These are phyloP conservation scores for Dendrobium nobile DNA, from an alignment of 106 monocot species.

Conservation along the genomic window DNA sequence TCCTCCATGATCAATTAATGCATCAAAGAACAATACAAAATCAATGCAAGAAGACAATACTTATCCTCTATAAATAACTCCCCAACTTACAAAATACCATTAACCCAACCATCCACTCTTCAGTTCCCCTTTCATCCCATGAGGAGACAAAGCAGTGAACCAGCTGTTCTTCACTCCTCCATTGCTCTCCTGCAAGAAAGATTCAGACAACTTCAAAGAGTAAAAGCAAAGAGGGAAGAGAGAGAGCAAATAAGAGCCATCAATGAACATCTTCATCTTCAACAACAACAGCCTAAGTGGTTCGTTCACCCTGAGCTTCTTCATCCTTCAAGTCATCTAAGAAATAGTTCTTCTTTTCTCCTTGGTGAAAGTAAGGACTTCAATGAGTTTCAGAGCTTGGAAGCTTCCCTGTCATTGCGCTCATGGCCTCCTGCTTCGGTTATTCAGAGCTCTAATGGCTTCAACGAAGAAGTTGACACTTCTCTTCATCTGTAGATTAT, in stretches of 20 bases:
- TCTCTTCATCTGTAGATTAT: constrained; percentile 59
- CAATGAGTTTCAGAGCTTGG: background rate
- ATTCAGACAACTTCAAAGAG: constrained; percentile 53
- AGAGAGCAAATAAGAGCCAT: constrained; percentile 27
- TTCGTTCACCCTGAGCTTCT: constrained; percentile 43
- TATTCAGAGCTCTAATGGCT: constrained; percentile 3
- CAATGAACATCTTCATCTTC: background rate
- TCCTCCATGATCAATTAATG: constrained; percentile 1
- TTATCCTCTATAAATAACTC: background rate
- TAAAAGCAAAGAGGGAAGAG: constrained; percentile 58
- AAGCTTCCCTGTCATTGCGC: background rate
- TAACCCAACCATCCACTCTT: background rate
- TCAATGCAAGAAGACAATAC: background rate
- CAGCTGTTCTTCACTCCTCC: constrained; percentile 29
- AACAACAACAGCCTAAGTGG: constrained; percentile 21
- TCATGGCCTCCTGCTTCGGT: constrained; percentile 4
- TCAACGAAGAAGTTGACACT: constrained; percentile 51
- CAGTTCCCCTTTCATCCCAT: background rate
- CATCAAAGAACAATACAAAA: background rate
- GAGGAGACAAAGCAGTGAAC: constrained; percentile 4
- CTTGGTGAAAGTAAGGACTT: too few species aligned
- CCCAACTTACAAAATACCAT: background rate
- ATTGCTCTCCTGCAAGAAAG: constrained; percentile 69
- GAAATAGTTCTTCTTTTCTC: too few species aligned
- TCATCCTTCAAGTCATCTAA: constrained; percentile 8